Evolutionary conservation across 257 asterid genomes (phyloP), one percentile per base, ranked within the genome.

Genomic region (Phtheirospermum japonicum): DNA sequence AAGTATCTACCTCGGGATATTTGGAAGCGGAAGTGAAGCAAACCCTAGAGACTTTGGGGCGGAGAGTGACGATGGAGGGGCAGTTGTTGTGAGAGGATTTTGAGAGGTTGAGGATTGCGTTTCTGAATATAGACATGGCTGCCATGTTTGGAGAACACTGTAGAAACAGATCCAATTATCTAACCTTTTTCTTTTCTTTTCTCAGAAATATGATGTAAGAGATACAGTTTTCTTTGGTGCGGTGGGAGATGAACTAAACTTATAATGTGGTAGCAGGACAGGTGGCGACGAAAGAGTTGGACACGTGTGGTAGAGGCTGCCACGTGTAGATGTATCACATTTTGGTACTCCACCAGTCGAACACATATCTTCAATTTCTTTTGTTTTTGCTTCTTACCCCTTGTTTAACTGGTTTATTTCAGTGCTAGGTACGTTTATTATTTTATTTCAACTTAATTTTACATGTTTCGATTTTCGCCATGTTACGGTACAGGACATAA

Each of bases 1-100:
- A 5, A 26, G 9, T 2, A 26, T 1, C 10, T 53, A 88, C 96
- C 95, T 77, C 77, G 12, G 85, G 55, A 37, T 42, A 34, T 40
- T 70, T 72, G 43, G 85, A 37, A 36, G 94, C 83, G 4, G 93
- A 71, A 59, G 89, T 67, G 83, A 90, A 87, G 78, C 72, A 77
- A 36, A 89, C 88, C 39, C 87, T 70, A 17, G 82, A 74, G 34
- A 76, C 32, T 53, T 76, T 78, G 65, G 79, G 73, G 6, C 75
- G 77, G 26, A 67, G 30, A 33, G 72, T 67, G 30, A 66, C 57
- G 33, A 65, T 59, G 8, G 86, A 77, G 12, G 46, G 61, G 43
- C 9, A 48, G 49, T 64, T 37, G 39, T 65, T 32, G 37, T 59
- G 72, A n/a, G 86, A 67, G 17, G 89, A 68, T 72, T 67, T 90